Conservation (phyloP, 169 alveolate genomes). For the Babesia ovata region DNA sequence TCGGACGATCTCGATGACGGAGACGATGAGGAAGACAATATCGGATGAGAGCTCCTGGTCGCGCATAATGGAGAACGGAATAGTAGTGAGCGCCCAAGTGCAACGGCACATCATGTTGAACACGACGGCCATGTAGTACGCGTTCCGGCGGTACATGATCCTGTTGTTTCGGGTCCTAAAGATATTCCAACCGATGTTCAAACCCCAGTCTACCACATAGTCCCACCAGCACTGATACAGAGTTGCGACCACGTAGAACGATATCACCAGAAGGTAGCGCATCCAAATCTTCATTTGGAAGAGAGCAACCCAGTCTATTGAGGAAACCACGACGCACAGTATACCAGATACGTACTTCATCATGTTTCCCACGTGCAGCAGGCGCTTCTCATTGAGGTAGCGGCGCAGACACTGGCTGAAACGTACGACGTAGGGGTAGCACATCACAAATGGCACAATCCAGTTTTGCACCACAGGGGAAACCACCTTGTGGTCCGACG, state of each 20-base stretch:
- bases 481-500: slow-evolving; percentile 9
- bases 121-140: slow-evolving; percentile 66
- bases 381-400: slow-evolving; percentile 50
- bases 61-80: slow-evolving; percentile 26
- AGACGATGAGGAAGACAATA: slow-evolving; percentile 20
- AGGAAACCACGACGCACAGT: slow-evolving; percentile 49
- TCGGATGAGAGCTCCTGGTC: slow-evolving; percentile 47
- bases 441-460: slow-evolving; percentile 78
- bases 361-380: slow-evolving; percentile 54
- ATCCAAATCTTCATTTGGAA: slow-evolving; percentile 52
- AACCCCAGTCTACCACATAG: slow-evolving; percentile 86
- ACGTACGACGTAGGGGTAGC: slow-evolving; percentile 82
- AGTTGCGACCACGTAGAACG: slow-evolving; percentile 81
- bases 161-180: slow-evolving; percentile 56
- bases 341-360: slow-evolving; percentile 20
- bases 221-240: slow-evolving; percentile 86
- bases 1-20: slow-evolving; percentile 51
- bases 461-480: slow-evolving; percentile 65
- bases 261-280: slow-evolving; percentile 69
- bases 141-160: slow-evolving; percentile 61
- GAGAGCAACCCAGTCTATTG: slow-evolving; percentile 61
- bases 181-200: slow-evolving; percentile 62
- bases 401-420: slow-evolving; percentile 83
- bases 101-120: slow-evolving; percentile 63
- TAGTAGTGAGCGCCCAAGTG: slow-evolving; percentile 67